Conservation (phyloP, 2,329 filamentous ascomycete genomes). For the Aspergillus terreus region DNA sequence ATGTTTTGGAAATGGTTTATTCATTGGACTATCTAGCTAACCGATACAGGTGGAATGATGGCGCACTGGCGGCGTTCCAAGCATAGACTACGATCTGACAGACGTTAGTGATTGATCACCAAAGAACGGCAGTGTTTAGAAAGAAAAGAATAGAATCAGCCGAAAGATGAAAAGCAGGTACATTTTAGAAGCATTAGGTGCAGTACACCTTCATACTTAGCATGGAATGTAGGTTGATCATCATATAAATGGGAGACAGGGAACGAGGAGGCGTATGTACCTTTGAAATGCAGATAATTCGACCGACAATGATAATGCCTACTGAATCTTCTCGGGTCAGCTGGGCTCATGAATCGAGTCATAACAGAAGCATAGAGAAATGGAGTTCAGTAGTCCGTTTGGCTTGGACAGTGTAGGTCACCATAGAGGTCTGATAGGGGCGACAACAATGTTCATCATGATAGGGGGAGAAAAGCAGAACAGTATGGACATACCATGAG, state of each 20-base stretch:
- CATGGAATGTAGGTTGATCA: conserved; percentile 58
- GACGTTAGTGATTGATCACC: conserved; percentile 15
- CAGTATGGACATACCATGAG: conserved; percentile 24
- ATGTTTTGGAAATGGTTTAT: conserved; percentile 11
- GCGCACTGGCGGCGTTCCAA: conserved; percentile 42
- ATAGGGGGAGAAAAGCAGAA: conserved; percentile 16
- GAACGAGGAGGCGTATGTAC: conserved; percentile 18
- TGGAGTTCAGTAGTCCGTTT: conserved; percentile 56
- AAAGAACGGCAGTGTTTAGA: conserved; percentile 22
- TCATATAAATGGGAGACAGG: conserved; percentile 37
- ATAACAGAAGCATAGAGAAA: conserved; percentile 8
- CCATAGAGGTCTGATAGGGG: conserved; percentile 60
- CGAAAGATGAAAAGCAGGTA: conserved; percentile 65
- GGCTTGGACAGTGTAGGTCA: conserved; percentile 60
- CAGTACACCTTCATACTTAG: conserved; percentile 56
- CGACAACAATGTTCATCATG: conserved; percentile 60
- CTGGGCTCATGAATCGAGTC: conserved; percentile 11
- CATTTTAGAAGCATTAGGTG: conserved; percentile 53
- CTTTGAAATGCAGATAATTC: conserved; percentile 8
- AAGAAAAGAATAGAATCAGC: conserved; percentile 43
- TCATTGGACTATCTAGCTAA: conserved; percentile 17
- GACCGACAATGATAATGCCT: neutral
- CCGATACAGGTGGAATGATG: conserved; percentile 42
- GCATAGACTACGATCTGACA: conserved; percentile 22
- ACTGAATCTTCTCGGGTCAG: conserved; percentile 25